phyloP scores from a whole-genome alignment of 78 protist species.

The Trichosphaerium sp. region DNA sequence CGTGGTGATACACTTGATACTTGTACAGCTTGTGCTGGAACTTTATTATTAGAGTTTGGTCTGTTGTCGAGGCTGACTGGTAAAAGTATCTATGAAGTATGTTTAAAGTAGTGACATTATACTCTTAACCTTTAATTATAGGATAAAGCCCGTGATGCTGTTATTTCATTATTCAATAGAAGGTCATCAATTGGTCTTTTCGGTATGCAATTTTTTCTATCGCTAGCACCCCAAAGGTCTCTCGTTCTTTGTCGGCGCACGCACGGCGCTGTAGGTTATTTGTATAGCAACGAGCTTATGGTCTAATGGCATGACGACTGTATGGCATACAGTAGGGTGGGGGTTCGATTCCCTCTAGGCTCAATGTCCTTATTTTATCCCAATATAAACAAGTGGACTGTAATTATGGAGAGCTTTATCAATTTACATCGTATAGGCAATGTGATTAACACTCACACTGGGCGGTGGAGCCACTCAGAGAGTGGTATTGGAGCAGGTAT shows the following conservation, averaged over 20 bases:
- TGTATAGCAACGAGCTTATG: too few species aligned
- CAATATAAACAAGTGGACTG: too few species aligned
- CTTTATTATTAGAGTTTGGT: conserved; percentile 72
- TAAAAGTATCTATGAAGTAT: conserved; percentile 16
- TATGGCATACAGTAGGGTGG: too few species aligned
- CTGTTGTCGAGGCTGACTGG: conserved; percentile 45
- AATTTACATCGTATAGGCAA: too few species aligned
- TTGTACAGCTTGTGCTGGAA: conserved; percentile 78
- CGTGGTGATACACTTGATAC: conserved; percentile 58
- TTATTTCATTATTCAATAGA: conserved; percentile 27
- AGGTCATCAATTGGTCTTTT: conserved; percentile 36
- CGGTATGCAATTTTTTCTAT: too few species aligned
- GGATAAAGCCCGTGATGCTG: conserved; percentile 37
- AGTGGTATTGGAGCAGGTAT: conserved; percentile 70
- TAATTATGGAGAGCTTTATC: too few species aligned
- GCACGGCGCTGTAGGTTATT: too few species aligned
- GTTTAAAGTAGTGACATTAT: background rate
- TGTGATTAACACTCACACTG: conserved; percentile 50
- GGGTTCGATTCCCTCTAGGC: too few species aligned
- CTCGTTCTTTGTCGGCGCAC: too few species aligned
- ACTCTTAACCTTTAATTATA: background rate
- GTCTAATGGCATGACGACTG: too few species aligned
- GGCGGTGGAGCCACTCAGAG: conserved; percentile 67
- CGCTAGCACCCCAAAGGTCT: too few species aligned
- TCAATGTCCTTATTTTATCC: too few species aligned